Base-by-base conservation (phyloP, 345 rosid genomes). In the Combretum micranthum region DNA sequence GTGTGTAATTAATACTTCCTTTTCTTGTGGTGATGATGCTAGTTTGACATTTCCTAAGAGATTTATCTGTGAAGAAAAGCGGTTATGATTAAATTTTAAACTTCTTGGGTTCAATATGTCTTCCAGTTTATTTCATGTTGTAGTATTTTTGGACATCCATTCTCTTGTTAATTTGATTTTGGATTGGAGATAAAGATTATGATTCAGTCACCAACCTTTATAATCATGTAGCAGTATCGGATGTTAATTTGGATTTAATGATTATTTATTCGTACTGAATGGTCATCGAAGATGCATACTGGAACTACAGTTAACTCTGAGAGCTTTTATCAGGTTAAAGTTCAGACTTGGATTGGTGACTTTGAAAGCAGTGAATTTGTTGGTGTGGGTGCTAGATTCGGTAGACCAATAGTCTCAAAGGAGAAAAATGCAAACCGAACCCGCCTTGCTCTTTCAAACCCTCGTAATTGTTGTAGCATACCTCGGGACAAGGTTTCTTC, bases 341-440 rank as follows among this genome's bases (percentile, higher is more conserved):
- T 94, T 64, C 99, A 90, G 66, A 94, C 99, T 12, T 93, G 95
- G 97, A 69, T 90, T 53, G 56, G 84, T 75, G 96, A 84, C 61
- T 16, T 65, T 48, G 97, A 94, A 75, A 66, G 71, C 59, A 85
- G 65, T 19, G 99, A 94, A 75, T 94, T 82, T 70, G 99, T 94
- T 15, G 99, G 99, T 1, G 96, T 94, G 4, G 97, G 97, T 42
- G 97, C 99, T 55, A 79, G 99, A 74, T 94, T 94, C 45, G 99
- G 99, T 56, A 72, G 70, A 43, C 58, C 80, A 18, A 90, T 94
- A 56, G 95, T 82, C 42, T 82, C 97, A 1, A 87, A 89, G 83
- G 99, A 90, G 86, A 94, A 90, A 76, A 85, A 87, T 57, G 97
- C 99, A 13, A 72, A 90, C 64, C 92, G 70, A 56, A 74, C 72